These are phyloP conservation scores for Stephanodiscus triporus DNA, from an alignment of 108 stramenopile species.

Conservation along the genomic window DNA sequence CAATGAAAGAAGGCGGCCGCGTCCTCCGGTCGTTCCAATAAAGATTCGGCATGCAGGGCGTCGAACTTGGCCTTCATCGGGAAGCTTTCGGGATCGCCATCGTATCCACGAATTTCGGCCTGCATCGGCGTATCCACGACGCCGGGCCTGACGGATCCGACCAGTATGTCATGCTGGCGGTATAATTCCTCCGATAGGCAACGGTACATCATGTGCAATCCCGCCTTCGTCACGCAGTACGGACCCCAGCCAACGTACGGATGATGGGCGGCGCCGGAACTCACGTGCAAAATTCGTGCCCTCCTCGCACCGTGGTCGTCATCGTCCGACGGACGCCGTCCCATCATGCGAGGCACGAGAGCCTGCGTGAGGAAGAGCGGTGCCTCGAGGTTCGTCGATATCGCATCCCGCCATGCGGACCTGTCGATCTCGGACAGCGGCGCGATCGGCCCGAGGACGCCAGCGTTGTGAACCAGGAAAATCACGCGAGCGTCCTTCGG, in stretches of 20 bases:
- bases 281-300: conserved; percentile 56
- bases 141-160: conserved; percentile 64
- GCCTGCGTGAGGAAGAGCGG: conserved; percentile 67
- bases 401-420: conserved; percentile 39
- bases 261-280: conserved; percentile 58
- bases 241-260: conserved; percentile 70
- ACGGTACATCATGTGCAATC: conserved; percentile 67
- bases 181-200: conserved; percentile 51
- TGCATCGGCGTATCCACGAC: conserved; percentile 82
- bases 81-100: conserved; percentile 35
- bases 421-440: conserved; percentile 46
- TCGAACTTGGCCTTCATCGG: conserved; percentile 52
- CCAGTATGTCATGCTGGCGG: conserved; percentile 42
- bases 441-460: conserved; percentile 60
- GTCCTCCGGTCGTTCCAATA: conserved; percentile 34
- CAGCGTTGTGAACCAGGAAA: conserved; percentile 72
- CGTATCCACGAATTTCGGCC: conserved; percentile 55
- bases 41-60: conserved; percentile 25
- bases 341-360: conserved; percentile 53
- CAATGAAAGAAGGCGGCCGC: conserved; percentile 42
- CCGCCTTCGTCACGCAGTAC: conserved; percentile 72
- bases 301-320: conserved; percentile 15
- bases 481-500: conserved; percentile 38
- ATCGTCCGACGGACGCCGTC: conserved; percentile 30
- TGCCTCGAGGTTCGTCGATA: conserved; percentile 54